Percentiles rank a stretch among this genome's conserved stretches.
These are phyloP conservation scores for Eremochloa ophiuroides DNA, from an alignment of 176 grass and related monocot genomes.

Conservation along the genomic window DNA sequence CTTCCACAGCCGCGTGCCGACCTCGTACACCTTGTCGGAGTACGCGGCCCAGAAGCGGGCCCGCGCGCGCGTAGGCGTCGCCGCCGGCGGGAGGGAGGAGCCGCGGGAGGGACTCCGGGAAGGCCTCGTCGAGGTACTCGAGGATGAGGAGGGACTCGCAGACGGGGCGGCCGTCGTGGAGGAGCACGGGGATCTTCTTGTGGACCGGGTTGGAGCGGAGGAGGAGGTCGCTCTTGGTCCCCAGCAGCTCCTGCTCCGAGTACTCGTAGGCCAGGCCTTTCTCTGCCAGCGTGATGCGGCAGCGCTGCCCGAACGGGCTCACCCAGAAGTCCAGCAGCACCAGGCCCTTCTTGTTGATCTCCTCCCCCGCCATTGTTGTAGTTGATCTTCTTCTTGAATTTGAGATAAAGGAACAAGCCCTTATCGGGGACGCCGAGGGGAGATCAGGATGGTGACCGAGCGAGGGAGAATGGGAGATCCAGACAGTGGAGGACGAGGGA, in stretches of 20 bases:
- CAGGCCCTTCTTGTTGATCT: background rate
- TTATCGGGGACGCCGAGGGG: too few species aligned
- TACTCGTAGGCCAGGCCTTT: constrained; percentile 48
- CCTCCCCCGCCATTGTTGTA: background rate
- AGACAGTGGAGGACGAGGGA: too few species aligned
- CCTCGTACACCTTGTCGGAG: background rate
- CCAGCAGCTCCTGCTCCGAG: constrained; percentile 32
- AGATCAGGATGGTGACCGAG: too few species aligned
- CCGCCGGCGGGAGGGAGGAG: background rate
- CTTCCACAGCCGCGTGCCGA: background rate
- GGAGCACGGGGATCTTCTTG: constrained; percentile 69
- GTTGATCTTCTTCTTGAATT: too few species aligned
- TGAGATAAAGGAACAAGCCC: too few species aligned
- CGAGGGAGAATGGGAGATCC: too few species aligned
- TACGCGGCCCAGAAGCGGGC: background rate
- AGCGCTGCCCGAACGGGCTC: constrained; percentile 65
- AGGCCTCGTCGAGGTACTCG: constrained; percentile 55
- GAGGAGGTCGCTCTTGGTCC: constrained; percentile 56
- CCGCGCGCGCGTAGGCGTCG: background rate
- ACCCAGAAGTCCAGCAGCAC: constrained; percentile 42
- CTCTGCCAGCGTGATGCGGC: constrained; percentile 48
- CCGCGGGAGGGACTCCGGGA: background rate
- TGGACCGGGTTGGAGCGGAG: constrained; percentile 64
- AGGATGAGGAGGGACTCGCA: constrained; percentile 62
- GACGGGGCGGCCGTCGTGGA: constrained; percentile 42